These are phyloP conservation scores for Trichoderma harzianum DNA, from an alignment of 2,329 filamentous ascomycete species.

Conservation along the genomic window DNA sequence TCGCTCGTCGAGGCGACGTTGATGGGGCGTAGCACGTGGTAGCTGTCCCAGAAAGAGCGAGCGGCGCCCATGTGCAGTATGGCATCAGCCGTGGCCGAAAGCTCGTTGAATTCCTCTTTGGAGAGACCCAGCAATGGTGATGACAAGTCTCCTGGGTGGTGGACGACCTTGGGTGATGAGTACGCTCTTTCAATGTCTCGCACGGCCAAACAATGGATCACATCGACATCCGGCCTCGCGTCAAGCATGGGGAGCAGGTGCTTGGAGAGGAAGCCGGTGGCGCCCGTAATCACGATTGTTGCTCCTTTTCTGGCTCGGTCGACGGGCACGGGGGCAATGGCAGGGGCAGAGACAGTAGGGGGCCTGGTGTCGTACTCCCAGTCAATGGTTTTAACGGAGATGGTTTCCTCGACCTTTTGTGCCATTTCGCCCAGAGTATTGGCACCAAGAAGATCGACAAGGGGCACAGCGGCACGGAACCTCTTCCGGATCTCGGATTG, in stretches of 20 bases:
- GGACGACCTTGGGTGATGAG: constrained; percentile 18
- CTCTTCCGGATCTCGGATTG: too few species aligned
- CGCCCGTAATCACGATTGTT: too few species aligned
- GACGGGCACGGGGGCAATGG: too few species aligned
- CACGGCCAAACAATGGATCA: too few species aligned
- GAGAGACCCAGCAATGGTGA: constrained; percentile 25
- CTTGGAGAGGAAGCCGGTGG: too few species aligned
- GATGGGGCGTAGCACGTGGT: too few species aligned
- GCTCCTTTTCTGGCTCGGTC: too few species aligned
- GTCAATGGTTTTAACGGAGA: constrained; percentile 22
- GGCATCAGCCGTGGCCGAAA: constrained; percentile 25
- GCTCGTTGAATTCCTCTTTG: background rate
- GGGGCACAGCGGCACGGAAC: background rate
- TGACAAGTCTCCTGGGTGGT: constrained; percentile 29
- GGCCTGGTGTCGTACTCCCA: constrained; percentile 28
- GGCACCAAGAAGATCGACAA: constrained; percentile 36
- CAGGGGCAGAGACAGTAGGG: background rate
- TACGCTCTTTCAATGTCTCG: too few species aligned
- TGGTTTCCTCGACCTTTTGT: constrained; percentile 24
- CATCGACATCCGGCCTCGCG: too few species aligned
- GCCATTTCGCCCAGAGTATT: constrained; percentile 42
- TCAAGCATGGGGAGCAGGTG: too few species aligned
- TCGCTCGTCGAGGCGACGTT: too few species aligned
- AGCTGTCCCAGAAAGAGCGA: background rate
- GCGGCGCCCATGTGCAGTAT: constrained; percentile 55